Percentiles rank a stretch among this genome's conserved stretches.
These are phyloP conservation scores for Serpula lacrymans DNA, from an alignment of 768 basidiomycete species.

Conservation along the genomic window DNA sequence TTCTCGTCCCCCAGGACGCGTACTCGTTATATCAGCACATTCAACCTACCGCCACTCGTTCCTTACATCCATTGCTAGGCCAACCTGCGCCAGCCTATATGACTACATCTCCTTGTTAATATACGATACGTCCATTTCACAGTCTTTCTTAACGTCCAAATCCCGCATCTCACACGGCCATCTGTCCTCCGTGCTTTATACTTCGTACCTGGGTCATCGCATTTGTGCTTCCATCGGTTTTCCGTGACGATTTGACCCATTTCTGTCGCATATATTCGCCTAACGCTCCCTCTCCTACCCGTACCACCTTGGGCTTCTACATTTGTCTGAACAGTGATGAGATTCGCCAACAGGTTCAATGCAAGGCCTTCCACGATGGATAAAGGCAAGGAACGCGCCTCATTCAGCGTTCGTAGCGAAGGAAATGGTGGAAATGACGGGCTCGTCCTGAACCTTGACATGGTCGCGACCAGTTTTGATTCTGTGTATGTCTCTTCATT, in stretches of 20 bases:
- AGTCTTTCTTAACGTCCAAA: no score
- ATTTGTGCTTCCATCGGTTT: conserved; percentile 4
- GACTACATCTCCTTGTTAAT: no score
- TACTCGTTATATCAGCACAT: no score
- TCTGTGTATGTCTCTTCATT: conserved; percentile 51
- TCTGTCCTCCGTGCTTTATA: no score
- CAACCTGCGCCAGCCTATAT: no score
- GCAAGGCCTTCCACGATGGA: conserved; percentile 4
- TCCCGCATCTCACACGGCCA: no score
- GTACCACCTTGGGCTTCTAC: not conserved
- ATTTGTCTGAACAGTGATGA: conserved; percentile 4
- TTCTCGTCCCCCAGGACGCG: no score
- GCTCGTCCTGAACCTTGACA: conserved; percentile 53
- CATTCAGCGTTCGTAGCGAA: conserved; percentile 23
- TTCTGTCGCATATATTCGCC: conserved; percentile 6
- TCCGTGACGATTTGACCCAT: conserved; percentile 5
- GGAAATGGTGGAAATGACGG: conserved; percentile 51
- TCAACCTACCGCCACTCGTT: no score
- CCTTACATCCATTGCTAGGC: no score
- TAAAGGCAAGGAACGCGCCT: conserved; percentile 10
- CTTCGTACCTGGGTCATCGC: no score
- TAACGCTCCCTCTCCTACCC: conserved; percentile 4
- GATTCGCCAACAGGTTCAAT: conserved; percentile 7
- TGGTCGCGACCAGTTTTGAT: conserved; percentile 50
- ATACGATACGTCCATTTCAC: no score